Conservation (phyloP, 768 basidiomycete species). For the Leccinum disarticulatum region DNA sequence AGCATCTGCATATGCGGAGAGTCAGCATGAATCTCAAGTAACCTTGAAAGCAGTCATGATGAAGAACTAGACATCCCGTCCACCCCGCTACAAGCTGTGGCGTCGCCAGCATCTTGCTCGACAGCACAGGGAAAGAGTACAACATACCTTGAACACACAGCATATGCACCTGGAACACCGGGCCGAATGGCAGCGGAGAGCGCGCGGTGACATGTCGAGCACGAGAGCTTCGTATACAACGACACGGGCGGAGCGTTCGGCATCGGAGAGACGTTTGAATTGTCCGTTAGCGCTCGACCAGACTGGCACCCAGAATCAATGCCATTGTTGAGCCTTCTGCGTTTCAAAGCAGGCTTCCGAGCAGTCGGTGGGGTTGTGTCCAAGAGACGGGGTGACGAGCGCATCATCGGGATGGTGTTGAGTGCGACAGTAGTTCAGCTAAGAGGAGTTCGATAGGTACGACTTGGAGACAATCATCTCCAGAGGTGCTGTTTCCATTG, state of each 20-base stretch:
- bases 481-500: no score
- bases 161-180: conserved; percentile 8
- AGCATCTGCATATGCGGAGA: conserved; percentile 25
- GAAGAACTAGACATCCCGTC: not conserved
- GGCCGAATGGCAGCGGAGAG: conserved; percentile 21
- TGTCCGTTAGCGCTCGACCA: conserved; percentile 18
- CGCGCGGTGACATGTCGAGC: conserved; percentile 32
- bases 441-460: not conserved
- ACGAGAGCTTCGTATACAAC: conserved; percentile 19
- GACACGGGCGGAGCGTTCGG: conserved; percentile 1
- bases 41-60: not conserved
- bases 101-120: not conserved
- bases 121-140: not conserved
- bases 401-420: conserved; percentile 13
- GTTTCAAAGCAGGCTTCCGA: conserved; percentile 25
- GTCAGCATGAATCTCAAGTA: conserved; percentile 6
- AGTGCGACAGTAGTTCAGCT: not conserved
- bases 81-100: not conserved
- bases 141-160: conserved; percentile 25
- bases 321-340: conserved; percentile 25
- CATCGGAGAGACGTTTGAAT: conserved; percentile 17
- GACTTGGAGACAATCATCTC: no score
- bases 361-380: conserved; percentile 9
- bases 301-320: conserved; percentile 16
- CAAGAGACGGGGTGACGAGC: conserved; percentile 14